phyloP scores from a whole-genome alignment of 129 eudicot species.

The Silybum marianum region DNA sequence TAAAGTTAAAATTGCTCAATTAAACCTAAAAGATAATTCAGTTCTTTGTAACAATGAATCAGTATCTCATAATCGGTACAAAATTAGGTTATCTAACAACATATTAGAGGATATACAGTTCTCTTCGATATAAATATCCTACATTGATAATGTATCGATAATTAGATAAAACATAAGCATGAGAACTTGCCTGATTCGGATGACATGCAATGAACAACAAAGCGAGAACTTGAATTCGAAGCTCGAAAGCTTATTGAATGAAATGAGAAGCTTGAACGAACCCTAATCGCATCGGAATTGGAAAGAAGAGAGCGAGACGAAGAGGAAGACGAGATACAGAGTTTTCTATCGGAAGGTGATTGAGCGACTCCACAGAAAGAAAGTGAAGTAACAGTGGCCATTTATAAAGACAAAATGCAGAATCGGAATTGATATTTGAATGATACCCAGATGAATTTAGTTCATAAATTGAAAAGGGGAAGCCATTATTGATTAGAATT shows the following conservation, averaged over 20 bases:
- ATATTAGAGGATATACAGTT: not conserved
- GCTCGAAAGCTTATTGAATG: slow-evolving; percentile 35
- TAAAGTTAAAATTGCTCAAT: not conserved
- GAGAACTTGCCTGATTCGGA: slow-evolving; percentile 50
- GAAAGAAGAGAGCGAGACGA: slow-evolving; percentile 31
- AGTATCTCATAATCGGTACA: not conserved
- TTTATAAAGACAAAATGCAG: slow-evolving; percentile 26
- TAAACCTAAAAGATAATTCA: not conserved
- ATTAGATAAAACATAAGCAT: not conserved
- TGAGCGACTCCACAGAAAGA: slow-evolving; percentile 51
- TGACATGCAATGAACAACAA: slow-evolving; percentile 76
- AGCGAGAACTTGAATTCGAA: slow-evolving; percentile 41
- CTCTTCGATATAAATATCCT: not conserved
- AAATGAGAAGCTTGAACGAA: slow-evolving; percentile 36
- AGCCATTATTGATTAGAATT: slow-evolving; percentile 4
- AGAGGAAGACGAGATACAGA: slow-evolving; percentile 29
- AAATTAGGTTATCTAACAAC: not conserved
- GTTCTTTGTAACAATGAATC: not conserved
- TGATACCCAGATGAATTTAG: not conserved
- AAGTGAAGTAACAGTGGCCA: slow-evolving; percentile 73
- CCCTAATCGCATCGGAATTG: slow-evolving; percentile 43
- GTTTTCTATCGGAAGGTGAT: slow-evolving; percentile 54
- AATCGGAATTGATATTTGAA: not conserved
- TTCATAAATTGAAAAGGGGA: not conserved
- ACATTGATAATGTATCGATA: slow-evolving; percentile 5